Base-by-base conservation (phyloP, 148 eudicot species). In the Talinum fruticosum region DNA sequence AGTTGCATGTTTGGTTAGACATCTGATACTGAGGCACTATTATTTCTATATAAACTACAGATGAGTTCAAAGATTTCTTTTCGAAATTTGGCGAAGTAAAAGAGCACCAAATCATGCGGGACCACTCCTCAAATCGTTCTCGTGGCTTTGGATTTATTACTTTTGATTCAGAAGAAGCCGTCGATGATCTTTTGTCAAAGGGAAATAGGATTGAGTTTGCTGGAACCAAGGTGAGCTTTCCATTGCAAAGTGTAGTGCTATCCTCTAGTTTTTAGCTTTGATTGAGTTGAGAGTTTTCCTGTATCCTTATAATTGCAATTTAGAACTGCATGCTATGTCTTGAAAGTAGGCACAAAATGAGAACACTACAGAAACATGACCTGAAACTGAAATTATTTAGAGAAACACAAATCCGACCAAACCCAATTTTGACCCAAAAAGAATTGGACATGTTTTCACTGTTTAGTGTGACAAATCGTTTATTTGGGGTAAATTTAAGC, bases 101-200 rank as follows among this genome's bases (percentile, higher is more conserved):
- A 59, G 92, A 89, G 79, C 92, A 89, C 74, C 89, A 87, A 79
- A 85, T 89, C 64, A 89, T 89, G 88, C 79, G 89, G 49, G 92
- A 89, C 78, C 90, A 89, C 75, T 68, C 88, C 24, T 78, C 84
- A 12, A 86, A 84, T 64, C 90, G 92, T 78, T 87, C 92, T 26
- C 89, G 92, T 54, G 92, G 89, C 71, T 89, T 89, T 82, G 92
- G 87, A 57, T 89, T 89, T 80, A 80, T 89, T 74, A 80, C 88
- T 23, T 89, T 89, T 75, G 88, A 85, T 35, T 77, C 82, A 5
- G 92, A 89, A 62, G 88, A 87, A 74, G 83, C 84, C 65, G 92
- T 89, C 66, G 89, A 89, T 76, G 92, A 85, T 35, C 83, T 89
- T 26, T 72, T 89, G 82, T 72, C 84, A 0, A 83, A 87, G 79